Base-by-base conservation (phyloP, 2,329 filamentous ascomycete species). In the Venturia nashicola region DNA sequence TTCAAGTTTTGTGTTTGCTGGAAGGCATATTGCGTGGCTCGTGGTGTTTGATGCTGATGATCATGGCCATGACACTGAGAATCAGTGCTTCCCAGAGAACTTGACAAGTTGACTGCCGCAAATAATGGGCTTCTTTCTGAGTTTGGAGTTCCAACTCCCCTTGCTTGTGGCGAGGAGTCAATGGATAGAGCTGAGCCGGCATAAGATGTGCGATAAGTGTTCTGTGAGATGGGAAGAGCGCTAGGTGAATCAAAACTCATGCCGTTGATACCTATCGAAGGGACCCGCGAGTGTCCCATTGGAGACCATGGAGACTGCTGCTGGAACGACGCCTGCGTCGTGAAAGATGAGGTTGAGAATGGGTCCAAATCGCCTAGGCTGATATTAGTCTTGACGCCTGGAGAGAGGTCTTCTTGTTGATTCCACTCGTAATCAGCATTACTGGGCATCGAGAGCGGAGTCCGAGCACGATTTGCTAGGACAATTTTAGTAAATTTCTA, bases 231-330 rank as follows among this genome's bases (percentile, higher is more conserved):
- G 39, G 23, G 27, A 9, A 55, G 12, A 42, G 34, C 34, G 20
- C 20, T 44, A 12, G 55, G 2, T 27, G 59, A 34, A 3, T 2
- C 59, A 44, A 43, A 42, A 40, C 39, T 39, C 42, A 60, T 60
- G 36, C n/a, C 59, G n/a, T 60, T 44, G 18, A 27, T 44, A 8
- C 20, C 39, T 39, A 60, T 42, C 27, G 27, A 34, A 20, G 59
- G 39, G 14, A 60, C 36, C 7, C 59, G 36, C 42, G 36, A 44
- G 32, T 44, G 39, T 7, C 14, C 59, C n/a, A 40, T 14, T 42
- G 59, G 18, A 27, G 59, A 43, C 59, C 59, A 60, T 42, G 59
- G 51, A n/a, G 51, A 36, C 32, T 57, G 59, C 16, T 57, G 59
- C 42, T 60, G 39, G 5, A 40, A 42, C 20, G 59, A 60, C 42